phyloP scores from a whole-genome alignment of 768 basidiomycete genomes.

The Mycena latifolia region DNA sequence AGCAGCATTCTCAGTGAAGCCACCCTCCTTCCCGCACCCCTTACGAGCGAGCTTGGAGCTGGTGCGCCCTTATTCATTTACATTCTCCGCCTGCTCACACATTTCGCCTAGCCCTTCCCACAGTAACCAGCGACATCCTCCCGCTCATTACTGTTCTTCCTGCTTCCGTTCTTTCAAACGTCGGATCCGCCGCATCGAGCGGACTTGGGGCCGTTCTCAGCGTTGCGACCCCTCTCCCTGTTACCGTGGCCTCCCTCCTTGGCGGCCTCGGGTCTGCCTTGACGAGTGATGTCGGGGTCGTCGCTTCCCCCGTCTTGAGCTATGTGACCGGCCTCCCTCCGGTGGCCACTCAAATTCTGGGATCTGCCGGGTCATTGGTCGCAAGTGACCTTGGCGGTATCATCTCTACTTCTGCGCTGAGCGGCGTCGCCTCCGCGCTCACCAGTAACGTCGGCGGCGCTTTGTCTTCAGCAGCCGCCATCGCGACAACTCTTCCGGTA shows the following conservation, averaged over 20 bases:
- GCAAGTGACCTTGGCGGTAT: too few relatives aligned
- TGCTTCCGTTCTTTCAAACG: background rate
- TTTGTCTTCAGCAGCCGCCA: constrained; percentile 1
- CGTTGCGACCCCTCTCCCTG: background rate
- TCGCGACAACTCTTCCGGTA: background rate
- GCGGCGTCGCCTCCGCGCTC: background rate
- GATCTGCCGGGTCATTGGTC: too few relatives aligned
- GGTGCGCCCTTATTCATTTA: too few relatives aligned
- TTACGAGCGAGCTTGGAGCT: too few relatives aligned
- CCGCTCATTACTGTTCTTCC: constrained; percentile 4
- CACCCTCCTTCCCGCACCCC: too few relatives aligned
- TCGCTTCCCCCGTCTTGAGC: too few relatives aligned
- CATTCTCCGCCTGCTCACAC: too few relatives aligned
- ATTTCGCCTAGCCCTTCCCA: too few relatives aligned
- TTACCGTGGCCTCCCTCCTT: background rate
- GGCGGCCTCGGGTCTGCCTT: background rate
- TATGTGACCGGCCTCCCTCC: background rate
- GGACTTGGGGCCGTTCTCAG: background rate
- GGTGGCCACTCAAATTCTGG: background rate
- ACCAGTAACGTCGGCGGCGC: background rate
- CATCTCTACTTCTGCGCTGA: too few relatives aligned
- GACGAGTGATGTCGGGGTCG: background rate
- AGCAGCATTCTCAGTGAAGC: too few relatives aligned
- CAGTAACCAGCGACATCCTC: background rate
- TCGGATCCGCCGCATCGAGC: background rate